A percentile compares a stretch with the other conserved stretches of the same genome.
These are phyloP conservation scores for Mycosphaerella arachidis DNA, from an alignment of 2,329 filamentous ascomycete genomes.

Conservation along the genomic window DNA sequence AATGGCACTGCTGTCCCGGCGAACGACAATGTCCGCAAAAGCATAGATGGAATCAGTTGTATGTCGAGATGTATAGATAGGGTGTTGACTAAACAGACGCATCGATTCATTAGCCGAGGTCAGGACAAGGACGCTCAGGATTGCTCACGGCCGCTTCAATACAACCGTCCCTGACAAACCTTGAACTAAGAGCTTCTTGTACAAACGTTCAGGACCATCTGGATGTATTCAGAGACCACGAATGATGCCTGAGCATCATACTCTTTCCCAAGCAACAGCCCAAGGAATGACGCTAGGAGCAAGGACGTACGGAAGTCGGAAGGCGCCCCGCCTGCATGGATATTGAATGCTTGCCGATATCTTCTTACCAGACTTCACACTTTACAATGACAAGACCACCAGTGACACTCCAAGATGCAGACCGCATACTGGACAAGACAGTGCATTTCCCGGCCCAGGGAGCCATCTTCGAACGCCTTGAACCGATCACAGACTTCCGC, in stretches of 20 bases:
- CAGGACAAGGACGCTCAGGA: background rate
- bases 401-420: constrained; percentile 18
- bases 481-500: constrained; percentile 31
- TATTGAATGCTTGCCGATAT: background rate
- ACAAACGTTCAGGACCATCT: background rate
- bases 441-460: constrained; percentile 14
- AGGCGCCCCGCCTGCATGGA: background rate
- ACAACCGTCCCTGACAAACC: too few relatives aligned
- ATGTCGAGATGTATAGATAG: background rate
- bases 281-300: background rate
- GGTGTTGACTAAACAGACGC: too few relatives aligned
- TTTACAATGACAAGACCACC: constrained; percentile 15
- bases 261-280: background rate
- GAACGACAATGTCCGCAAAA: background rate
- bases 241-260: background rate
- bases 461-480: constrained; percentile 18
- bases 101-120: background rate
- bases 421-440: constrained; percentile 15
- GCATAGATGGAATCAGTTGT: background rate
- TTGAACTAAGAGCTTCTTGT: too few relatives aligned
- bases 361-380: background rate
- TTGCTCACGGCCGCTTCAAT: too few relatives aligned
- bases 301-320: background rate
- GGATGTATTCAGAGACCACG: background rate
- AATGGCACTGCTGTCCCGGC: background rate